Evolutionary conservation across 1,284 basidiomycete species (phyloP).

Genomic region (Schizopora paradoxa): DNA sequence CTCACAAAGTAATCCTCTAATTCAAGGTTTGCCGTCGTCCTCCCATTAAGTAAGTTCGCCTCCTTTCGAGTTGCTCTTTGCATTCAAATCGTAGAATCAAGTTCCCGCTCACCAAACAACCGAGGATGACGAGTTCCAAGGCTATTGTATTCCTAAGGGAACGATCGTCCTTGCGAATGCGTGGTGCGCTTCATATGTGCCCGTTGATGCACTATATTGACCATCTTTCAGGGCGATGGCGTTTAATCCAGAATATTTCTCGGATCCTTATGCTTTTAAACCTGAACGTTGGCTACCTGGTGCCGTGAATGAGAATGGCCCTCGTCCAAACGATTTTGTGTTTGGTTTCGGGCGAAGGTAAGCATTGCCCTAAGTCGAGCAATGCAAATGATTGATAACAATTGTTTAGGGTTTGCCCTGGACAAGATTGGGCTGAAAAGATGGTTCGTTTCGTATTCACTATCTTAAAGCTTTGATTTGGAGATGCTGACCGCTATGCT

Average conservation of each 20-base stretch:
- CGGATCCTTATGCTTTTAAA: background rate
- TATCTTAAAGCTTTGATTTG: background rate
- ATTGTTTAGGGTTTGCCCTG: constrained; percentile 13
- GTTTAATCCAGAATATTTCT: background rate
- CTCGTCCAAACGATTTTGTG: background rate
- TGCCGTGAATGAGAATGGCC: background rate
- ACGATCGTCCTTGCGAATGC: background rate
- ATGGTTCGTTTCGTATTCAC: background rate
- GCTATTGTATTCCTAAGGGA: background rate
- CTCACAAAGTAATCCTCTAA: background rate
- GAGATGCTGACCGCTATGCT: background rate
- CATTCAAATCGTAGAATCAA: background rate
- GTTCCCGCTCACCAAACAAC: background rate
- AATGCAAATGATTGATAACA: no score
- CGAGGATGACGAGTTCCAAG: background rate
- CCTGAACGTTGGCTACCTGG: background rate
- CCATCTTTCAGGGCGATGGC: background rate
- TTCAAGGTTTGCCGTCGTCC: constrained; percentile 33
- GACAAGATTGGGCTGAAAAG: constrained; percentile 8
- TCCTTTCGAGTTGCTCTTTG: background rate
- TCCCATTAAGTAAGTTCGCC: constrained; percentile 25
- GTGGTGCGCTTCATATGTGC: background rate
- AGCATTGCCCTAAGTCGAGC: no score
- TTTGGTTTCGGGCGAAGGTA: constrained; percentile 5
- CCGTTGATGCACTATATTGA: background rate